These are phyloP conservation scores for Setaria italica DNA, from an alignment of 202 grass and related monocot species.

Conservation along the genomic window DNA sequence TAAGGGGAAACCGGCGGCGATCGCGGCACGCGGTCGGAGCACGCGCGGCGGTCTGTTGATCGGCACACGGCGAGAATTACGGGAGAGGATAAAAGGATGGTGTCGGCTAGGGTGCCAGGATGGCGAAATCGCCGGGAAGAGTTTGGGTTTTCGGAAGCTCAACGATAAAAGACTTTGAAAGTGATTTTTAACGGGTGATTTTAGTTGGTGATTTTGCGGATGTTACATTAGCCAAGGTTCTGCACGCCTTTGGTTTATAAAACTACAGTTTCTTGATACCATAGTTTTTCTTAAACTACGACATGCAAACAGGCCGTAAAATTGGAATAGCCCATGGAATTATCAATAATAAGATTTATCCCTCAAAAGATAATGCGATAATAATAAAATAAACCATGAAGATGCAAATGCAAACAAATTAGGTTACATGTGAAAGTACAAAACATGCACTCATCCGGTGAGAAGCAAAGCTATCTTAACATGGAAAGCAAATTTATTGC, in stretches of 20 bases:
- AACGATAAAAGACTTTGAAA: no score
- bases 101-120: no score
- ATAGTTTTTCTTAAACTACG: neutral
- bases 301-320: slow-evolving; percentile 3
- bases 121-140: no score
- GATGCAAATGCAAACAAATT: slow-evolving; percentile 1
- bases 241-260: neutral
- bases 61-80: no score
- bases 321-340: slow-evolving; percentile 14
- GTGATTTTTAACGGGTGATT: no score
- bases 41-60: no score
- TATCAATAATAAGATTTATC: slow-evolving; percentile 23
- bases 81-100: no score
- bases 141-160: no score
- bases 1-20: no score
- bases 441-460: neutral
- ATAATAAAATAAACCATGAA: neutral
- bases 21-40: no score
- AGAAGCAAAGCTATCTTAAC: slow-evolving; percentile 16
- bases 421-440: neutral
- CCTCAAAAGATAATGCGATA: neutral
- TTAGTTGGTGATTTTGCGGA: no score
- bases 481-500: slow-evolving; percentile 15
- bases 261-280: neutral
- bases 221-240: neutral